Base-by-base conservation (phyloP, 2,329 filamentous ascomycete genomes). In the Arthrobotrys pseudoclavata region DNA sequence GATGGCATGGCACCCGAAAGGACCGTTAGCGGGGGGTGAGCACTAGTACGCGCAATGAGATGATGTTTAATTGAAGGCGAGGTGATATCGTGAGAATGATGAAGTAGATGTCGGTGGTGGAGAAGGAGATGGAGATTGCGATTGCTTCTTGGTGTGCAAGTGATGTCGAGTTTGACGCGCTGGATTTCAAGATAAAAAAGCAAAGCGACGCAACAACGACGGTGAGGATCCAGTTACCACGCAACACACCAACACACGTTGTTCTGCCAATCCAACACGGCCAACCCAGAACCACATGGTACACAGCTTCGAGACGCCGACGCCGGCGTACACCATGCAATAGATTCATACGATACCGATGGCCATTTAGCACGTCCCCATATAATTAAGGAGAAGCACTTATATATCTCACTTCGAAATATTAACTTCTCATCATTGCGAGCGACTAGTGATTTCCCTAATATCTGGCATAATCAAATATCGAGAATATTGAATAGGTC, bases 111-210 rank as follows among this genome's bases (percentile, higher is more conserved):
- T 37, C 53, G 42, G 22, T 31, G 42, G 24, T 20, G 53, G 26
- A 31, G 40, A 31, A 12, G 6, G 24, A n/a, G 37, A 48, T 47
- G 60, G 26, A 48, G 60, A 22, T 52, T 20, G 47, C 3, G 47
- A 24, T 37, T 42, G 37, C n/a, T 64, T 40, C 37, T 24, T 48
- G 62, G 57, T 48, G 47, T 24, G 13, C 31, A 34, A n/a, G 47
- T 24, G 69, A 66, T 40, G 69, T 66, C 64, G 52, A 76, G 72
- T 76, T 76, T 76, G 72, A 76, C 72, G 72, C 64, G 48, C 53
- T 50, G 66, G 64, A 69, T 70, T 69, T 76, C 66, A 57, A 76
- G 57, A 72, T 72, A 72, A 76, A 69, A 76, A 76, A 76, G 66
- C 64, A 69, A 76, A 64, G 53, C 67, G 55, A 52, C 34, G 31